Base-by-base conservation (phyloP, 208 protist species). In the Trypanosoma mega region DNA sequence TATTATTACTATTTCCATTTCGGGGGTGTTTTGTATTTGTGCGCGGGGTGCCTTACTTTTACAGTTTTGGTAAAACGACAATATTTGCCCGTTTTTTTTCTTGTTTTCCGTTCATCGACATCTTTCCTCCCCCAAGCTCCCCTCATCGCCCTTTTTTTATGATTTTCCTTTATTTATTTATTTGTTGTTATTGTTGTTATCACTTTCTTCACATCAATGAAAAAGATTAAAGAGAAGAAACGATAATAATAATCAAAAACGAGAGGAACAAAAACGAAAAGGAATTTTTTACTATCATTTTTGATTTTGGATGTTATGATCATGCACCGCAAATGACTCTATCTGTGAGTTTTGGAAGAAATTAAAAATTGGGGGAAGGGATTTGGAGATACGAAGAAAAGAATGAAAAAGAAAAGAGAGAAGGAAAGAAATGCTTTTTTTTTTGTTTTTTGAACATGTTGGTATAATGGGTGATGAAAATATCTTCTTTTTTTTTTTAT, bases 161-260 rank as follows among this genome's bases (percentile, higher is more conserved):
- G n/a, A 57, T 61, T 62, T 53, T 43, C 45, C 34, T 59, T 68
- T 31, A 31, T 31, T 74, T 67, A 68, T 57, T 37, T 59, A 3
- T 43, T 18, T 34, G 49, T 46, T 64, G 50, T 45, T 26, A 37
- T 16, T 49, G 45, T 1, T 49, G 24, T 55, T 23, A 1, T 55
- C 5, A 31, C 11, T 44, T 55, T 3, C 33, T 12, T 36, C 26
- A n/a, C 43, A 14, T 34, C 18, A 26, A 44, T 2, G 41, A 8
- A 30, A 27, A 20, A 18, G 18, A 47, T 27, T 44, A 44, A 63
- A 24, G 20, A 54, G 46, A 7, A 8, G 36, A 54, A 46, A 33
- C 27, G 31, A 3, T 39, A 43, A 14, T 11, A 33, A n/a, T n/a
- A n/a, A n/a, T n/a, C n/a, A n/a, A n/a, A n/a, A n/a, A n/a, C n/a